Evolutionary conservation across 129 eudicot genomes (phyloP).

Genomic region (Flaveria linearis): DNA sequence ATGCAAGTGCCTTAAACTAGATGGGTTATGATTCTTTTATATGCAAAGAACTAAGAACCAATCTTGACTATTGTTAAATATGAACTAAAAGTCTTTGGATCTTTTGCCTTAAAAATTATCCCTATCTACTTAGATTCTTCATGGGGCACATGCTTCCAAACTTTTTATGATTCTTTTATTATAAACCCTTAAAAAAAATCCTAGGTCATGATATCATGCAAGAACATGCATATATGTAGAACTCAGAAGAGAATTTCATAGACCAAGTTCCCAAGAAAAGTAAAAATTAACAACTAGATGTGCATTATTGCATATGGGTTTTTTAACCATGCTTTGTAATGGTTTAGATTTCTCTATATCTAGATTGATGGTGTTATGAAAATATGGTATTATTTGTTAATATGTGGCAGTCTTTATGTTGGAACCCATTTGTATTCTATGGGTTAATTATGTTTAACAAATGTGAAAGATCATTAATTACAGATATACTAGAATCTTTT

Average conservation of each 20-base stretch:
- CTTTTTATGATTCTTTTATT: constrained; percentile 29
- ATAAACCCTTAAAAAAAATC: constrained; percentile 14
- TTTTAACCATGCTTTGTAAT: constrained; percentile 15
- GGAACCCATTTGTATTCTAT: constrained; percentile 29
- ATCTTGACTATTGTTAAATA: constrained; percentile 50
- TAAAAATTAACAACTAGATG: neutral
- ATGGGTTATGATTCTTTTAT: constrained; percentile 34
- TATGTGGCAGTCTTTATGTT: constrained; percentile 39
- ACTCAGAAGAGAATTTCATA: constrained; percentile 23
- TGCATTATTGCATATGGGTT: constrained; percentile 22
- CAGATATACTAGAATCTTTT: constrained; percentile 18
- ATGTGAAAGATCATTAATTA: constrained; percentile 17
- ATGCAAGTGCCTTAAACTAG: constrained; percentile 36
- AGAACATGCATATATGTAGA: constrained; percentile 43
- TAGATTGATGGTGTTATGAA: constrained; percentile 29
- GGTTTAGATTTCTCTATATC: constrained; percentile 35
- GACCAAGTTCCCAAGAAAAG: constrained; percentile 27
- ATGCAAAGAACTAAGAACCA: constrained; percentile 34
- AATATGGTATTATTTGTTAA: constrained; percentile 27
- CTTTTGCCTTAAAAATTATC: constrained; percentile 44
- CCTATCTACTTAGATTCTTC: constrained; percentile 44
- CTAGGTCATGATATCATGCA: constrained; percentile 26
- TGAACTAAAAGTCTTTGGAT: constrained; percentile 41
- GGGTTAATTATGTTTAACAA: constrained; percentile 19
- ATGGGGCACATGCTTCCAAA: constrained; percentile 40